Evolutionary conservation across 495 filamentous ascomycete species (phyloP), one percentile per base, ranked within the genome.

Genomic region (Penicillium ucsense): DNA sequence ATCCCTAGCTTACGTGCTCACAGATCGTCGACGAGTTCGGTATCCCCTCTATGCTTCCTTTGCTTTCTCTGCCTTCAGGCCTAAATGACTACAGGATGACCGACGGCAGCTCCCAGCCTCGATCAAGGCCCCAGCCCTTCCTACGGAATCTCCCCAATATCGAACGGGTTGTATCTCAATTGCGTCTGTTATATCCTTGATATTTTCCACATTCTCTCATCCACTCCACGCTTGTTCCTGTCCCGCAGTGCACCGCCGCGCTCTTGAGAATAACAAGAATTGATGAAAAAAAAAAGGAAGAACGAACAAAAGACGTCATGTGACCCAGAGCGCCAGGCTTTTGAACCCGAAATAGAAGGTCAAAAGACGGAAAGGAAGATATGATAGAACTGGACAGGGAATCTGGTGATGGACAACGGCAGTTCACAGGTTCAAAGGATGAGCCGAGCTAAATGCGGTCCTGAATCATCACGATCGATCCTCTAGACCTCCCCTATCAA

Each of bases 281-380:
- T 20, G 20, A 20, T 20, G 20, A 30, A 30, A 31, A 31, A 31
- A 37, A 4, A 9, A 47, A 54, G 43, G 40, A 38, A 41, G 45
- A 48, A 11, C 48, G 53, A 43, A 41, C 54, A 50, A 20, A 20
- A 20, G 20, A 20, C 20, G 20, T 20, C 20, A 20, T 20, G 20
- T 20, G 43, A 38, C 55, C 66, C 66, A 67, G 62, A 63, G 63
- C 68, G 63, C 66, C 68, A 61, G 62, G 63, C 65, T 68, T 68
- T 72, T 67, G 50, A 64, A 59, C 53, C 47, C 44, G 48, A 55
- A 49, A 54, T 29, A 45, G 47, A 20, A 47, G 20, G 20, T 20
- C 9, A 52, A 39, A 35, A 31, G 46, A 43, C 6, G 10, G 34
- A 35, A 35, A 35, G 44, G n/a, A 20, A 41, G 46, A 8, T 41